These are phyloP conservation scores for Phytophthora capsici DNA, from an alignment of 352 stramenopile genomes.

Conservation along the genomic window DNA sequence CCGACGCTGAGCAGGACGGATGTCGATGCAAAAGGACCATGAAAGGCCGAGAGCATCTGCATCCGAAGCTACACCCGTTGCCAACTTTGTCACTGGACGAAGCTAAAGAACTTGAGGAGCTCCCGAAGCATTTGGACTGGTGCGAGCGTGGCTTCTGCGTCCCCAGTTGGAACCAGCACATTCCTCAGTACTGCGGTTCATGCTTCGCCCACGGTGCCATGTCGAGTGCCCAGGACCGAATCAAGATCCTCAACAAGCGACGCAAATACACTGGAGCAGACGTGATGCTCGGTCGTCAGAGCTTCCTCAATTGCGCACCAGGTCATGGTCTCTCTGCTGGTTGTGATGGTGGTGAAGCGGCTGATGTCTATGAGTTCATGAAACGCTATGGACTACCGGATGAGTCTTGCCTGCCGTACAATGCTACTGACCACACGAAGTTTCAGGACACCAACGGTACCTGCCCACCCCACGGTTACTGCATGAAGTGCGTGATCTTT, in stretches of 20 bases:
- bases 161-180: constrained; percentile 88
- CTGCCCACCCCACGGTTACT: constrained; percentile 78
- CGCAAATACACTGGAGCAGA: constrained; percentile 66
- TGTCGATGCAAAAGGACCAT: constrained; percentile 77
- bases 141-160: constrained; percentile 80
- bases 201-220: constrained; percentile 83
- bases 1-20: constrained; percentile 14
- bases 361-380: constrained; percentile 88
- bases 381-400: constrained; percentile 71
- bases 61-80: constrained; percentile 54
- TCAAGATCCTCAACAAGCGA: constrained; percentile 83
- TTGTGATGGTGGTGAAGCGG: constrained; percentile 74
- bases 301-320: constrained; percentile 83
- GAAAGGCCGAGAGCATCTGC: constrained; percentile 75
- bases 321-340: constrained; percentile 69
- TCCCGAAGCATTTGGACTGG: constrained; percentile 91
- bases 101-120: constrained; percentile 38
- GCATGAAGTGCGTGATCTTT: constrained; percentile 74
- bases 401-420: constrained; percentile 84
- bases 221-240: constrained; percentile 78
- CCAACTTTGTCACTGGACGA: constrained; percentile 51
- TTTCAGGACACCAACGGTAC: constrained; percentile 70
- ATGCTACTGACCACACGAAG: constrained; percentile 85
- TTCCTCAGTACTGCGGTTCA: constrained; percentile 88
- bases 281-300: constrained; percentile 82